Evolutionary conservation across 345 rosid species (phyloP).

Genomic region (Gossypium arboreum): DNA sequence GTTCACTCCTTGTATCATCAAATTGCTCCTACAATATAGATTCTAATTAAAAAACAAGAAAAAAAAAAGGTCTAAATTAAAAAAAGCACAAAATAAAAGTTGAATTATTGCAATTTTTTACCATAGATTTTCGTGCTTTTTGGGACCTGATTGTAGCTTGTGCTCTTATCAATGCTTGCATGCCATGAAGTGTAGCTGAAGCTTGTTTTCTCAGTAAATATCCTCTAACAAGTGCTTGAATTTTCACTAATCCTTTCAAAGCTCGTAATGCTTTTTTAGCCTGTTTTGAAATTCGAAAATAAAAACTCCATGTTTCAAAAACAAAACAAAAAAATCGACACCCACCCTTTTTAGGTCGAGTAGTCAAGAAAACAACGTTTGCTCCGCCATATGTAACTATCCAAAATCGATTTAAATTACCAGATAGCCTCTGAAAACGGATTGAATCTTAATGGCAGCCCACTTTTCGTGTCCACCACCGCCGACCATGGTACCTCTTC

Average conservation of each 20-base stretch:
- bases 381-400: too few relatives aligned
- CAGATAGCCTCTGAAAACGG: conserved; percentile 68
- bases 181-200: conserved; percentile 64
- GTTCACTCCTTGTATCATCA: conserved; percentile 71
- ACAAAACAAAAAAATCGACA: background rate
- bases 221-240: conserved; percentile 77
- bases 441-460: conserved; percentile 68
- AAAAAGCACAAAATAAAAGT: background rate
- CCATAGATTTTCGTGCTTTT: conserved; percentile 60
- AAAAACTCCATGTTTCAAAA: conserved; percentile 6
- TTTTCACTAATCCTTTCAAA: conserved; percentile 67
- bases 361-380: too few relatives aligned
- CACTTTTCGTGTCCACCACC: conserved; percentile 37
- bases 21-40: conserved; percentile 44
- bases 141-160: conserved; percentile 57
- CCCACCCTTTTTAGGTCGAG: too few relatives aligned
- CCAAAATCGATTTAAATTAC: conserved; percentile 26
- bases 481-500: conserved; percentile 35
- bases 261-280: conserved; percentile 78
- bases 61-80: background rate
- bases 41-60: background rate
- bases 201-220: conserved; percentile 76
- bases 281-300: conserved; percentile 35
- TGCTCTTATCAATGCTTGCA: conserved; percentile 80
- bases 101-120: conserved; percentile 13